Conservation (phyloP, 305 asterid genomes). For the Solanum hybrid region DNA sequence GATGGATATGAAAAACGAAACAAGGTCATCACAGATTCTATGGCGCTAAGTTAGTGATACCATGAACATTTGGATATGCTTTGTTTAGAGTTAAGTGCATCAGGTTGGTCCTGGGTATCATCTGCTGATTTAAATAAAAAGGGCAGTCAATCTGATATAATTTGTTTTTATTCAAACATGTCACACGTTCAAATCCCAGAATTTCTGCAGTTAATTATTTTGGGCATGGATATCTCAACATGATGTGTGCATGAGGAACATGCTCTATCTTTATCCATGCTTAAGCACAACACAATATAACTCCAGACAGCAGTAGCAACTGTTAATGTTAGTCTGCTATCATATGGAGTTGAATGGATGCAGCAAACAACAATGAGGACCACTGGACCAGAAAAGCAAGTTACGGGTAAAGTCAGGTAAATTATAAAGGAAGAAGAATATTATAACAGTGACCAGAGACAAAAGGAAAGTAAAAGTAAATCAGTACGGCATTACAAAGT, state of each 20-base stretch:
- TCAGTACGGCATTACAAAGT: constrained; percentile 8
- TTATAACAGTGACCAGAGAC: not conserved
- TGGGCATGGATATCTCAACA: not conserved
- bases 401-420: not conserved
- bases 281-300: not conserved
- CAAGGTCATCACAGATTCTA: not conserved
- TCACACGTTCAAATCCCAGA: not conserved
- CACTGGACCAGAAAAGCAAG: not conserved
- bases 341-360: not conserved
- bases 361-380: not conserved
- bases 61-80: not conserved
- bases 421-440: not conserved
- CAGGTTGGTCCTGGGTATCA: not conserved
- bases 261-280: not conserved
- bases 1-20: not conserved
- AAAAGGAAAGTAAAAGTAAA: not conserved
- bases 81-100: not conserved
- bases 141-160: not conserved
- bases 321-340: not conserved
- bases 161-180: not conserved
- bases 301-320: not conserved
- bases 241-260: constrained; percentile 1
- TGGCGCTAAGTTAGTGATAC: not conserved
- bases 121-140: not conserved
- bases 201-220: not conserved